Conservation (phyloP, 2,329 filamentous ascomycete genomes). For the Dendryphion nanum region DNA sequence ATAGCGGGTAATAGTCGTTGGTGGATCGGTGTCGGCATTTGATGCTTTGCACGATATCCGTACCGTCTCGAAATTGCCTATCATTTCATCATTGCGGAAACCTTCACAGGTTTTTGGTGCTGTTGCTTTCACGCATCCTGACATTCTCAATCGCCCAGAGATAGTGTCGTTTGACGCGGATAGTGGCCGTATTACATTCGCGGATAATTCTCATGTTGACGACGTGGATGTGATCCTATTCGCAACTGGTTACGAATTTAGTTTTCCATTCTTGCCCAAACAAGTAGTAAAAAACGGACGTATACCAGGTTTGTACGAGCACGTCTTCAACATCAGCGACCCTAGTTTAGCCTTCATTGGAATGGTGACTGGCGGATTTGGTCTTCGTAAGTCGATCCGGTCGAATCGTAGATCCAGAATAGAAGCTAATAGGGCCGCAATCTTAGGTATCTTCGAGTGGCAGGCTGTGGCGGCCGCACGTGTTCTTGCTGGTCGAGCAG, state of each 20-base stretch:
- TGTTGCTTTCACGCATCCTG: constrained; percentile 4
- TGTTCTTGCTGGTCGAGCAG: constrained; percentile 7
- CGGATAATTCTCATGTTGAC: constrained; percentile 6
- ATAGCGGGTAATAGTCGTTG: constrained; percentile 9
- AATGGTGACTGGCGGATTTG: constrained; percentile 7
- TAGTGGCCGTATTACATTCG: constrained; percentile 6
- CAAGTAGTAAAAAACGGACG: constrained; percentile 3
- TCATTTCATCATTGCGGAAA: constrained; percentile 8
- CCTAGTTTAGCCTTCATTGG: constrained; percentile 9
- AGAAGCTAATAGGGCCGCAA: too few relatives aligned
- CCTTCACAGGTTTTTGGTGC: constrained; percentile 2
- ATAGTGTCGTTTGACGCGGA: constrained; percentile 2
- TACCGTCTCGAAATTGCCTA: constrained; percentile 4
- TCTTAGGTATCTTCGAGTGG: constrained; percentile 13
- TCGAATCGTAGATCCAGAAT: too few relatives aligned
- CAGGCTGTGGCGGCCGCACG: constrained; percentile 16
- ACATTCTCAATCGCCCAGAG: constrained; percentile 5
- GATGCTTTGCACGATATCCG: constrained; percentile 10
- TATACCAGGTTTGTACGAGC: constrained; percentile 10
- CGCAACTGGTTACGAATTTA: constrained; percentile 11
- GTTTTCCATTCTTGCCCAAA: constrained; percentile 8
- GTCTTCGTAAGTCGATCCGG: too few relatives aligned
- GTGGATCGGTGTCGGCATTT: constrained; percentile 10
- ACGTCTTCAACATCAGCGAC: constrained; percentile 12
- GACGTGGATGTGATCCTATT: constrained; percentile 10